These are phyloP conservation scores for Zymoseptoria ardabiliae DNA, from an alignment of 2,329 filamentous ascomycete genomes.

Conservation along the genomic window DNA sequence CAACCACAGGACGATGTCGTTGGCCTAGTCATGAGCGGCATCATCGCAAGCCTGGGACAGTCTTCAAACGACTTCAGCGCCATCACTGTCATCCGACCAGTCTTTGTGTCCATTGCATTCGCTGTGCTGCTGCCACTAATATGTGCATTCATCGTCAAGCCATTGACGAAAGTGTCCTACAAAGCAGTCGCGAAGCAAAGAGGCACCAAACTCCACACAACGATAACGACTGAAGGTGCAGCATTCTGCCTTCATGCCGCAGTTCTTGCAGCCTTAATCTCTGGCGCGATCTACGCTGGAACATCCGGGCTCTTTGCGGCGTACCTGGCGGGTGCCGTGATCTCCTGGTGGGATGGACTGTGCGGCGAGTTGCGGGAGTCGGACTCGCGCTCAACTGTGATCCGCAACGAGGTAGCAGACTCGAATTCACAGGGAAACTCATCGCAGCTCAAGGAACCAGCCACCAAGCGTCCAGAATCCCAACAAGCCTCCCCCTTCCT, in stretches of 20 bases:
- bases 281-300: constrained; percentile 51
- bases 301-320: constrained; percentile 57
- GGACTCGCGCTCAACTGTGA: background rate
- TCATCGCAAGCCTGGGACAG: constrained; percentile 60
- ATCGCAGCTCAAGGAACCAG: background rate
- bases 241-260: constrained; percentile 43
- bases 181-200: background rate
- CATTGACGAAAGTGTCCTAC: constrained; percentile 28
- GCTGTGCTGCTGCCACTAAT: constrained; percentile 41
- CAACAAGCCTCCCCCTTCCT: background rate
- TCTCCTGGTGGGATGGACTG: constrained; percentile 52
- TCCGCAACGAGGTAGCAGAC: background rate
- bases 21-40: constrained; percentile 67
- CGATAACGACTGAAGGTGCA: constrained; percentile 23
- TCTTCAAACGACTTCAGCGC: constrained; percentile 28
- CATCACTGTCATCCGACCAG: constrained; percentile 42
- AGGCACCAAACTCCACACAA: background rate
- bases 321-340: constrained; percentile 50
- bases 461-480: background rate
- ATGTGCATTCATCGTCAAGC: constrained; percentile 42
- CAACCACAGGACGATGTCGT: constrained; percentile 58
- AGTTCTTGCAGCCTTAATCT: constrained; percentile 44
- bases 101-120: constrained; percentile 47
- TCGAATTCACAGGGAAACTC: background rate
- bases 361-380: constrained; percentile 1